A percentile compares a stretch with the other conserved stretches of the same genome.
phyloP scores from a whole-genome alignment of 257 asterid species.

The Linaria vulgaris region DNA sequence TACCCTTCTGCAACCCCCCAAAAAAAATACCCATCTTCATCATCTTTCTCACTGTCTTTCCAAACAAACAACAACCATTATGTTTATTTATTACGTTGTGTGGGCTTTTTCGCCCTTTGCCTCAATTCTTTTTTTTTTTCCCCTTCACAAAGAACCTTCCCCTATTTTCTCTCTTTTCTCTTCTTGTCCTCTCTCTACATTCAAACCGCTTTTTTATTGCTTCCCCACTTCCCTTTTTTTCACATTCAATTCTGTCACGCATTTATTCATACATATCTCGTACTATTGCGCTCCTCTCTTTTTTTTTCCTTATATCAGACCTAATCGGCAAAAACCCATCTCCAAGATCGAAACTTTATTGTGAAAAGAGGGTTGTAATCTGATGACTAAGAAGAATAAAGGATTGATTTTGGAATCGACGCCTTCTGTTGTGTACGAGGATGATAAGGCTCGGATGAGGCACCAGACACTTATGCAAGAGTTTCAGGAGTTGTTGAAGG shows the following conservation, averaged over 20 bases:
- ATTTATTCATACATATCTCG: conserved; percentile 15
- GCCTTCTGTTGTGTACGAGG: conserved; percentile 35
- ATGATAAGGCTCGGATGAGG: conserved; percentile 47
- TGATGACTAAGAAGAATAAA: conserved; percentile 58
- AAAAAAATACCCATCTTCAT: conserved; percentile 44
- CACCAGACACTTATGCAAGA: conserved; percentile 67
- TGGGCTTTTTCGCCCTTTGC: conserved; percentile 79
- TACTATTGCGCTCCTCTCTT: neutral
- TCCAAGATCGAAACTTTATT: conserved; percentile 24
- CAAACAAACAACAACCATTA: conserved; percentile 32
- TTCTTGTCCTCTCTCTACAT: conserved; percentile 28
- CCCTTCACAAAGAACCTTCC: conserved; percentile 59
- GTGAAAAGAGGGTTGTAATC: conserved; percentile 31
- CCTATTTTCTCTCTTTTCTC: conserved; percentile 27
- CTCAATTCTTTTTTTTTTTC: too few species aligned
- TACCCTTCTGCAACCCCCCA: conserved; percentile 78
- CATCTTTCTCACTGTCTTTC: conserved; percentile 44
- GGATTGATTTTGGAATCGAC: conserved; percentile 35
- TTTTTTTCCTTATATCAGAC: conserved; percentile 16
- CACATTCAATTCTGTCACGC: conserved; percentile 30
- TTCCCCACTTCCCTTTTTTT: conserved; percentile 31
- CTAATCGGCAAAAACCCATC: conserved; percentile 9
- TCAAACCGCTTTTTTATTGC: conserved; percentile 33
- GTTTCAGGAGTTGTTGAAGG: conserved; percentile 66
- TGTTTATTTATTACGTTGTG: conserved; percentile 34